Percentiles rank a stretch among this genome's conserved stretches.
These are phyloP conservation scores for Tuber magnatum DNA, from an alignment of 495 filamentous ascomycete species.

Conservation along the genomic window DNA sequence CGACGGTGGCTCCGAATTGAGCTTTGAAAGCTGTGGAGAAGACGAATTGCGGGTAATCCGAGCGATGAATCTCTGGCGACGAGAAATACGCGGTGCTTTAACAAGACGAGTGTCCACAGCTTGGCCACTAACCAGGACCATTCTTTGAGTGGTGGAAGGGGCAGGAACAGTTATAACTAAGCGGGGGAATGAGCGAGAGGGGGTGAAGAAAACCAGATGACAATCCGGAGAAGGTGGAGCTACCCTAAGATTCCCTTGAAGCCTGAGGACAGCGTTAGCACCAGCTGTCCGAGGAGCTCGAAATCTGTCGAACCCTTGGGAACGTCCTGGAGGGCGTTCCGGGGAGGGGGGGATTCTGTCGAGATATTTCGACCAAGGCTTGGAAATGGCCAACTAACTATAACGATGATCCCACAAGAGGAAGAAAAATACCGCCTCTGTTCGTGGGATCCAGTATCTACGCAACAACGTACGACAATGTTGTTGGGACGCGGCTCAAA, in stretches of 20 bases:
- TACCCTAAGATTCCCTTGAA: neutral
- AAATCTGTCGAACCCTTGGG: neutral
- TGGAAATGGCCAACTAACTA: neutral
- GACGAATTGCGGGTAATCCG: constrained; percentile 84
- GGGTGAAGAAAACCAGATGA: neutral
- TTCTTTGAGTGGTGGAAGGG: neutral
- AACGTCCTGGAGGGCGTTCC: neutral
- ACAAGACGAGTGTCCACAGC: constrained; percentile 1
- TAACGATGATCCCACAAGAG: neutral
- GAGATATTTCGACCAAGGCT: neutral
- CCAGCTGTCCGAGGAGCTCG: neutral
- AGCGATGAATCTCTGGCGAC: constrained; percentile 66
- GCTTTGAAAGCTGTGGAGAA: constrained; percentile 63
- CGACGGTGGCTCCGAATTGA: constrained; percentile 26
- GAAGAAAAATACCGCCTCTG: neutral
- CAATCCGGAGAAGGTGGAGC: constrained; percentile 1
- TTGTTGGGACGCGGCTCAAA: neutral
- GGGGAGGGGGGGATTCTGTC: neutral
- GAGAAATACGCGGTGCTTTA: constrained; percentile 11
- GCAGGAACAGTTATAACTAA: neutral
- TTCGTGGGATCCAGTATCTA: neutral
- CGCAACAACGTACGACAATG: neutral
- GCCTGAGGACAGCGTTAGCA: neutral
- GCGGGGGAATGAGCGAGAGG: neutral
- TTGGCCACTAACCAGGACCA: constrained; percentile 2